These are phyloP conservation scores for Maudiozyma saulgeensis DNA, from an alignment of 805 yeast genomes.

Conservation along the genomic window DNA sequence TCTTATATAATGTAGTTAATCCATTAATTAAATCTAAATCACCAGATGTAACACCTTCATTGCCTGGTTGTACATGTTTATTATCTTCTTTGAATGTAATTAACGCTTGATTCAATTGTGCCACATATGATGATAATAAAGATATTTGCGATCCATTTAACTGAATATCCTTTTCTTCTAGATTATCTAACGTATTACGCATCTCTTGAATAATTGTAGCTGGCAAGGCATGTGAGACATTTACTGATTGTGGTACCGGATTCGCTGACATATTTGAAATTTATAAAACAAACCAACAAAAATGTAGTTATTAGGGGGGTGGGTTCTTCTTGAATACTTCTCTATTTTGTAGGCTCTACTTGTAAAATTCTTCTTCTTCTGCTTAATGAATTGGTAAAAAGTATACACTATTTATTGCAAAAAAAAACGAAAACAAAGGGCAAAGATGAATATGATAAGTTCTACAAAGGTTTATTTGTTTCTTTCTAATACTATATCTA, in stretches of 20 bases:
- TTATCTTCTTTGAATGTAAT: conserved; percentile 22
- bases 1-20: conserved; percentile 24
- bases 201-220: conserved; percentile 23
- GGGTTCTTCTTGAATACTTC: too few species aligned
- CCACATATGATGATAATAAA: conserved; percentile 18
- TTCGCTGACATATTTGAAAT: conserved; percentile 10
- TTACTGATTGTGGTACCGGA: conserved; percentile 25
- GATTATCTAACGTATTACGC: conserved; percentile 4
- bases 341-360: too few species aligned
- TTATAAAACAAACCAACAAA: too few species aligned
- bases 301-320: too few species aligned
- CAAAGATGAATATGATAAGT: too few species aligned
- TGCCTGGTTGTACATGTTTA: conserved; percentile 17
- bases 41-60: conserved; percentile 17
- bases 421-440: too few species aligned
- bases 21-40: conserved; percentile 25
- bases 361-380: too few species aligned
- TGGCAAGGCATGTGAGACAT: conserved; percentile 26
- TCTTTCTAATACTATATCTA: too few species aligned
- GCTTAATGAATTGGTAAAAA: too few species aligned
- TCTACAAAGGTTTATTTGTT: too few species aligned
- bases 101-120: conserved; percentile 15
- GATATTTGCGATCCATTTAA: background rate
- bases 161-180: background rate
- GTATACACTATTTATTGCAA: too few species aligned